These are phyloP conservation scores for Scheffersomyces coipomensis DNA, from an alignment of 805 yeast genomes.

Conservation along the genomic window DNA sequence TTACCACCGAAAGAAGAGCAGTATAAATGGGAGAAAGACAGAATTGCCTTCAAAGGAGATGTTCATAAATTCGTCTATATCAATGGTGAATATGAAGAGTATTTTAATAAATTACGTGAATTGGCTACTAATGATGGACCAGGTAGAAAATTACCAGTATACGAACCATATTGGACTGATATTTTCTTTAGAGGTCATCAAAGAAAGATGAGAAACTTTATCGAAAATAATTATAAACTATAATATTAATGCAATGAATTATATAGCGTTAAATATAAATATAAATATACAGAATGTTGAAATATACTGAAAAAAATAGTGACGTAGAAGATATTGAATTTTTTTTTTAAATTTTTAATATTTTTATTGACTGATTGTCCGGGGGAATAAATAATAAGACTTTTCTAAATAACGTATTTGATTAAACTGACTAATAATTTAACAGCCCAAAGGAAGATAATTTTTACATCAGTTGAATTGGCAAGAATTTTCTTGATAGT, in stretches of 20 bases:
- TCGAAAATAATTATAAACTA: slow-evolving; percentile 11
- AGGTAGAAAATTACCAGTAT: slow-evolving; percentile 20
- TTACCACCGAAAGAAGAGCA: slow-evolving; percentile 29
- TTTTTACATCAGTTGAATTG: slow-evolving; percentile 6
- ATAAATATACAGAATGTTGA: not conserved
- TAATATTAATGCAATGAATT: not conserved
- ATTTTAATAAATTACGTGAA: slow-evolving; percentile 17
- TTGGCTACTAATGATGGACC: slow-evolving; percentile 20
- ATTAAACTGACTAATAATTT: slow-evolving; percentile 3
- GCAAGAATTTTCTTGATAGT: slow-evolving; percentile 5
- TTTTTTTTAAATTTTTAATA: no score
- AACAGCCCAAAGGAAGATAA: slow-evolving; percentile 8
- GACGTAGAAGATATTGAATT: no score
- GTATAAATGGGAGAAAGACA: slow-evolving; percentile 23
- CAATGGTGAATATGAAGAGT: slow-evolving; percentile 18
- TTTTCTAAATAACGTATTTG: not conserved
- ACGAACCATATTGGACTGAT: slow-evolving; percentile 18
- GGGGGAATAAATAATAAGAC: not conserved
- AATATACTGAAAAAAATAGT: no score
- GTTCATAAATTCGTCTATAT: slow-evolving; percentile 12
- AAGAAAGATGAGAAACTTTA: slow-evolving; percentile 14
- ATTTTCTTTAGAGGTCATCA: slow-evolving; percentile 17
- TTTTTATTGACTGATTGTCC: no score
- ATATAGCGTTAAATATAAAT: not conserved
- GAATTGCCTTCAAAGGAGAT: slow-evolving; percentile 25